Base-by-base conservation (phyloP, 805 yeast species). In the Henningerozyma blattae region DNA sequence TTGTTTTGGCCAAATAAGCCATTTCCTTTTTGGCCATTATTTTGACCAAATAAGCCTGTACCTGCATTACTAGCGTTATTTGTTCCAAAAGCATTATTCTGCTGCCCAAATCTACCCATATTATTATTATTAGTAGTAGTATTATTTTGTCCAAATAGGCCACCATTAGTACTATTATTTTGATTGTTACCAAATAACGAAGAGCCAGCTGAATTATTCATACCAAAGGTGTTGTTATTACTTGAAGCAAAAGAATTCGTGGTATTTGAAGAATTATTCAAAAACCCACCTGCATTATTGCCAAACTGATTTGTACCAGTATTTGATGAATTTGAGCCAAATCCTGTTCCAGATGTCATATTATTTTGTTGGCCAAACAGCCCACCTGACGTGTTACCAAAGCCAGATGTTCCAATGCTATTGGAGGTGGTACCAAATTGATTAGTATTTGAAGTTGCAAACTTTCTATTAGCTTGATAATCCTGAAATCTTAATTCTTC, bases 401-500 rank as follows among this genome's bases (percentile, higher is more conserved):
- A 34, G 26, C 42, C 38, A 35, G 42, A 36, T 38, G 47, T 35
- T 34, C 43, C 41, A 31, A 43, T 42, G 27, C 43, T 45, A 15
- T 34, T 28, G 27, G 31, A 31, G 28, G 40, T 33, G 25, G 38
- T 22, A 16, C 36, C 39, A 7, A 29, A 31, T 6, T 30, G 22
- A 37, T 40, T 41, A 27, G 49, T 38, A 29, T 42, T 35, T 18
- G 40, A 34, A 28, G 44, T 41, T 31, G 54, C 36, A 33, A 43
- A 48, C 31, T 42, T 54, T 18, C 64, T 58, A 40, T 62, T 72
- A 13, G 83, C 87, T 46, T 75, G 73, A 54, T 91, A 91, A 59
- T 91, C 99, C 55, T 80, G 89, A 45, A 70, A 63, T 52, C 99
- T 72, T 56, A 91, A 70, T 54, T 91, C 98, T 56, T 86, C 96